Conservation (phyloP, 2,329 filamentous ascomycete species). For the Epichloe aotearoae region DNA sequence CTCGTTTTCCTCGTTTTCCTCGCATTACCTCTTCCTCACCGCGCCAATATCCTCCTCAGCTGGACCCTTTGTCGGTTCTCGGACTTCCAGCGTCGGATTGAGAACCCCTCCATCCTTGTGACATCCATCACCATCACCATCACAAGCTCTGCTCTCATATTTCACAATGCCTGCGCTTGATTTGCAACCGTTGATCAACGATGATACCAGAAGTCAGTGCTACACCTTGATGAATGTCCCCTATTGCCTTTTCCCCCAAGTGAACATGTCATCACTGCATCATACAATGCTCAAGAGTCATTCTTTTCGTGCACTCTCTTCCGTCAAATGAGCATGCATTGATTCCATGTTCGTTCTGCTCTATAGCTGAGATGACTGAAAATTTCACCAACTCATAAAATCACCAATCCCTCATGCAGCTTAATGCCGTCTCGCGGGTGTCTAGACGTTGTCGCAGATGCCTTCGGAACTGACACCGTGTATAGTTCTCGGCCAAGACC, state of each 20-base stretch:
- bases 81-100: not conserved
- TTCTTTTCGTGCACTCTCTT: no score
- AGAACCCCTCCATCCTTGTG: not conserved
- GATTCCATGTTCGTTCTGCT: no score
- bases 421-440: not conserved
- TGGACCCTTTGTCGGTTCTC: not conserved
- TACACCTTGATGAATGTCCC: not conserved
- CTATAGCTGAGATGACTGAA: no score
- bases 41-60: not conserved
- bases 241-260: not conserved
- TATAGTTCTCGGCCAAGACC: constrained; percentile 83
- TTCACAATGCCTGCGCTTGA: constrained; percentile 28
- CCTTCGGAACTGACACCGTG: constrained; percentile 9
- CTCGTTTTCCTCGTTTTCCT: not conserved
- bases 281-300: not conserved
- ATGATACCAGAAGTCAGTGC: constrained; percentile 31
- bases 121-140: not conserved
- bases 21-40: no score
- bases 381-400: no score
- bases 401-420: not conserved
- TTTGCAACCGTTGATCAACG: constrained; percentile 27
- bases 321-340: no score
- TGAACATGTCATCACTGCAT: not conserved
- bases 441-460: not conserved
- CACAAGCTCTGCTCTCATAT: not conserved